phyloP scores from a whole-genome alignment of 768 basidiomycete genomes.

The Candolleomyces eurysporus region DNA sequence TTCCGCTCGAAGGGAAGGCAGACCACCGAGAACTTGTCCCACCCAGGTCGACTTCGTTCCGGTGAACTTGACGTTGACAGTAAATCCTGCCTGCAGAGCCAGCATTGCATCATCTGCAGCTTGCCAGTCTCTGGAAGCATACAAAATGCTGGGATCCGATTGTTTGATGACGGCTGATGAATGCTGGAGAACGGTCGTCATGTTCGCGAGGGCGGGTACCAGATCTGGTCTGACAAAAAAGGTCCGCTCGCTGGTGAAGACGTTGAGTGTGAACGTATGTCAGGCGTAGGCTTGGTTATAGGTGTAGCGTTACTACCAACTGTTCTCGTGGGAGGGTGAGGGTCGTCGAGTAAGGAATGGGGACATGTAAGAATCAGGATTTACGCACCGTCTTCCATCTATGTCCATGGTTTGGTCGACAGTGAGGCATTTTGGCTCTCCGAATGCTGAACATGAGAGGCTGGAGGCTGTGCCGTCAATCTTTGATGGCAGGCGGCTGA shows the following conservation, averaged over 20 bases:
- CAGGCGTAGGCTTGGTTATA: too few relatives aligned
- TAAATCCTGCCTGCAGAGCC: neutral
- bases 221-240: slow-evolving; percentile 20
- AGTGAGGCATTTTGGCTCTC: neutral
- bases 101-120: neutral
- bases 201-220: too few relatives aligned
- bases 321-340: too few relatives aligned
- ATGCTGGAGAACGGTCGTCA: too few relatives aligned
- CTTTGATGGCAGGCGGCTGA: too few relatives aligned
- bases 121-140: neutral
- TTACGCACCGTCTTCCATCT: slow-evolving; percentile 73
- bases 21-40: neutral
- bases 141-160: neutral
- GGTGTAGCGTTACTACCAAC: too few relatives aligned
- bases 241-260: slow-evolving; percentile 8
- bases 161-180: too few relatives aligned
- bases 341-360: too few relatives aligned
- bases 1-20: neutral
- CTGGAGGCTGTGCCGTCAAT: too few relatives aligned
- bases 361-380: too few relatives aligned
- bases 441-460: too few relatives aligned
- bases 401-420: slow-evolving; percentile 39
- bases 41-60: neutral
- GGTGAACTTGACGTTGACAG: neutral
- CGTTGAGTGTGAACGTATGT: neutral